A percentile compares a stretch with the other conserved stretches of the same genome.
Conservation (phyloP, 202 grass and related monocot species). For the Zizania palustris region DNA sequence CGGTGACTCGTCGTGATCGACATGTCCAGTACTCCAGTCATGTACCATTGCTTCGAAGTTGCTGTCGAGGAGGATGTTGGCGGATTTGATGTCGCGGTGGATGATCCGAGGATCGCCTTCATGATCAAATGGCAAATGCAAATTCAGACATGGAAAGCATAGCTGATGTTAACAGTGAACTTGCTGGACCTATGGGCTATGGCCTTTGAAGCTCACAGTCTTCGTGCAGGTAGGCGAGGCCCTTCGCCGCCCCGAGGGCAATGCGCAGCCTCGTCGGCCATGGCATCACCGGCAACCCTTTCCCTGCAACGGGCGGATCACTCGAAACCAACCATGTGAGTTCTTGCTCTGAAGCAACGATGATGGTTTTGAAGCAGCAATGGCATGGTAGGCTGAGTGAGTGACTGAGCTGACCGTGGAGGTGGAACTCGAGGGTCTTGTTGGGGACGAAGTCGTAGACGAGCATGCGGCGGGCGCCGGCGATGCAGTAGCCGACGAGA, state of each 20-base stretch:
- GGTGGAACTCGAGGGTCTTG: constrained; percentile 87
- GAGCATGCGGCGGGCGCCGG: constrained; percentile 61
- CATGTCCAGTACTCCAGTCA: neutral
- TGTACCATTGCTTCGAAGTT: constrained; percentile 82
- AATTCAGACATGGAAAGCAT: neutral
- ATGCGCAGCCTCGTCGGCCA: constrained; percentile 80
- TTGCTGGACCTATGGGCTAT: neutral
- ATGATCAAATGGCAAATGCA: constrained; percentile 23
- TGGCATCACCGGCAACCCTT: constrained; percentile 60
- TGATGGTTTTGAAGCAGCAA: neutral
- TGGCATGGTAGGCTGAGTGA: neutral
- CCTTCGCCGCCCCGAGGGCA: constrained; percentile 74
- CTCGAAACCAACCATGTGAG: constrained; percentile 21
- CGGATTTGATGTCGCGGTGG: constrained; percentile 82
- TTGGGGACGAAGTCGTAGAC: constrained; percentile 88
- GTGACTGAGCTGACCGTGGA: constrained; percentile 65
- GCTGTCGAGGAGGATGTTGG: constrained; percentile 83
- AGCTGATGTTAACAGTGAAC: neutral
- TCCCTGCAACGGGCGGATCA: constrained; percentile 36
- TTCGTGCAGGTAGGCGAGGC: constrained; percentile 88
- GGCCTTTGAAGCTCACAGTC: constrained; percentile 60
- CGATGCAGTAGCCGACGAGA: constrained; percentile 79
- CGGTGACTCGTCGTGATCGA: too few species aligned
- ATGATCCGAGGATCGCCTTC: constrained; percentile 88
- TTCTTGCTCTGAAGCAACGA: neutral